phyloP scores from a whole-genome alignment of 2,329 filamentous ascomycete genomes.

The Xylariomycetidae sp. region DNA sequence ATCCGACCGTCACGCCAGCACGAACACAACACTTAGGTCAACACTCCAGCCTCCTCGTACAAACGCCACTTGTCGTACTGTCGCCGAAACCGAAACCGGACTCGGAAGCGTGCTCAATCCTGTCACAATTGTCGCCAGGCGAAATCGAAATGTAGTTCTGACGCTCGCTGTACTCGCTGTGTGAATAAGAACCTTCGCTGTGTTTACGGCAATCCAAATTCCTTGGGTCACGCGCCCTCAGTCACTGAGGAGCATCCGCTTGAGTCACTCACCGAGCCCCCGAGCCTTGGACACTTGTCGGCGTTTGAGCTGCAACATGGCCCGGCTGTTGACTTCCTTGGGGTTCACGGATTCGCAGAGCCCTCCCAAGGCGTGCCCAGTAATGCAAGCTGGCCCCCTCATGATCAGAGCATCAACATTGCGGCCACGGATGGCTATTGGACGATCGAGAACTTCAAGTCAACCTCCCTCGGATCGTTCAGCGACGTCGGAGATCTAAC shows the following conservation, averaged over 20 bases:
- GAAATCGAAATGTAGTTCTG: not conserved
- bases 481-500: not conserved
- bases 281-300: not conserved
- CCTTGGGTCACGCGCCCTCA: not conserved
- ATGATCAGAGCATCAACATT: not conserved
- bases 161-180: not conserved
- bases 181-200: not conserved
- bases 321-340: too few relatives aligned
- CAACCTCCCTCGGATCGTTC: not conserved
- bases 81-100: not conserved
- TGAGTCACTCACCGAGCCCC: not conserved
- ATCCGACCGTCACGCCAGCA: too few relatives aligned
- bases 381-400: too few relatives aligned
- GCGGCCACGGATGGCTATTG: not conserved
- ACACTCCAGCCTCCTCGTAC: too few relatives aligned
- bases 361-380: too few relatives aligned
- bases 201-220: not conserved
- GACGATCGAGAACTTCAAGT: not conserved
- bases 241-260: not conserved
- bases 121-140: not conserved
- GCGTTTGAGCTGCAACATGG: not conserved
- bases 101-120: not conserved
- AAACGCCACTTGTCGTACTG: not conserved
- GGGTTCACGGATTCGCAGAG: too few relatives aligned
- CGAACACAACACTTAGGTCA: too few relatives aligned